Base-by-base conservation (phyloP, 225 moss, liverwort and hornwort species). In the Marchantia polymorpha region DNA sequence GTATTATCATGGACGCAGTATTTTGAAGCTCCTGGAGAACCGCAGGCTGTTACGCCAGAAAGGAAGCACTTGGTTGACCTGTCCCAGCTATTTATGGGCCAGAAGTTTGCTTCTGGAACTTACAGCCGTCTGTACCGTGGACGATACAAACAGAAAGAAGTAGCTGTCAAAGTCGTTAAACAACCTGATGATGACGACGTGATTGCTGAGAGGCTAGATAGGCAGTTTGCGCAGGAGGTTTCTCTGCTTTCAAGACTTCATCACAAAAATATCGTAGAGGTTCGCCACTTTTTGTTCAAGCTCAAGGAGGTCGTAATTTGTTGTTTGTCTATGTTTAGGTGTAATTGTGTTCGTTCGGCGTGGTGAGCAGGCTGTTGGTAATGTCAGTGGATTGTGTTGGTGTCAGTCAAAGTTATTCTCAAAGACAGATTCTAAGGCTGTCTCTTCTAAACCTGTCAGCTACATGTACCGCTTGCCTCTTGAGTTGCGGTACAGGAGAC, bases 211-310 rank as follows among this genome's bases (percentile, higher is more conserved):
- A 82, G 75, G 48, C 52, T 96, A 1, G 96, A 89, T n/a, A 90
- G 96, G 76, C 96, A 96, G 47, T 94, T 92, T 80, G 87, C 84
- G 82, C 96, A 96, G 61, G 96, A 96, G 87, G 90, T 96, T 12
- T 87, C 86, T 72, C 88, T 90, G 22, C 74, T 94, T 58, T 91
- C 94, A 19, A 87, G 89, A 59, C 87, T 96, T 12, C 73, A 92
- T 14, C 96, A 96, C 73, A 79, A 80, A 27, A 96, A 91, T 75
- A 90, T 96, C 76, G 94, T 96, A 81, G 76, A 90, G 89, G 89
- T 90, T 58, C 8, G 65, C 31, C 46, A 61, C 25, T 49, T 25
- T 52, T 68, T 51, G n/a, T n/a, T 66, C 64, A 16, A 49, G n/a
- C 15, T 68, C 31, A 46, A 9, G 46, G 47, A 39, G 2, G 25